phyloP scores from a whole-genome alignment of 352 stramenopile species.

The Globisporangium rhizosaccharum region DNA sequence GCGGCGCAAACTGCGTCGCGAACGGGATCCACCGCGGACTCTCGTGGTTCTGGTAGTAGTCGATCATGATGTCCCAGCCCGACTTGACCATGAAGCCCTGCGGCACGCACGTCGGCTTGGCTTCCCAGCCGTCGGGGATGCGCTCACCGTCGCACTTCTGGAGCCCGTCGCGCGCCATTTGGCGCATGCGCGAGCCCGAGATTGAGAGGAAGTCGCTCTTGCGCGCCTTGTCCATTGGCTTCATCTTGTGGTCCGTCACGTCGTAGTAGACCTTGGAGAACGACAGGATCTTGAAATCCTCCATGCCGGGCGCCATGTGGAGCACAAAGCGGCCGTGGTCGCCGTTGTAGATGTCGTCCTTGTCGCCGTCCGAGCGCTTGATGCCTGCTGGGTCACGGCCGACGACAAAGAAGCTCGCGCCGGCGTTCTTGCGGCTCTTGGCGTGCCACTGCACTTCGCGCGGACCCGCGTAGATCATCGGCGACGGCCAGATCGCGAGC shows the following conservation, averaged over 20 bases:
- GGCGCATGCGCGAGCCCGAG: constrained; percentile 96
- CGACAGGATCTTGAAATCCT: constrained; percentile 92
- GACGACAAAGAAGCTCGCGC: constrained; percentile 97
- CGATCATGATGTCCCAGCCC: constrained; percentile 97
- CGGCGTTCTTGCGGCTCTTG: constrained; percentile 94
- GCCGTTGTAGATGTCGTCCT: constrained; percentile 96
- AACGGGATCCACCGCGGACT: constrained; percentile 78
- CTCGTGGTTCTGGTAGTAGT: constrained; percentile 97
- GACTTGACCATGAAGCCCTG: constrained; percentile 98
- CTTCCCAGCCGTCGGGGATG: constrained; percentile 68
- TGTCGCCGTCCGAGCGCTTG: constrained; percentile 92
- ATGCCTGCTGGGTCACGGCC: constrained; percentile 96
- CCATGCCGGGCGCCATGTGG: constrained; percentile 94
- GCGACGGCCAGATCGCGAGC: constrained; percentile 97
- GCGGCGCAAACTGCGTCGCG: constrained; percentile 58
- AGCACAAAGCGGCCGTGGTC: constrained; percentile 97
- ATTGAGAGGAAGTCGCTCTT: constrained; percentile 98
- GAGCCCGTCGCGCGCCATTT: constrained; percentile 93
- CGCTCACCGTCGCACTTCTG: constrained; percentile 82
- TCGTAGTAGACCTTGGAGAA: constrained; percentile 98
- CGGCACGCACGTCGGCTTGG: constrained; percentile 90
- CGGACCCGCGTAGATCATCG: constrained; percentile 98
- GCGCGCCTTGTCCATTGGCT: constrained; percentile 88
- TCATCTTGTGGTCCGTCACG: constrained; percentile 97
- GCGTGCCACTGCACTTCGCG: constrained; percentile 98